Conservation (phyloP, 306 rosid species). For the Cicer chorassanicum region DNA sequence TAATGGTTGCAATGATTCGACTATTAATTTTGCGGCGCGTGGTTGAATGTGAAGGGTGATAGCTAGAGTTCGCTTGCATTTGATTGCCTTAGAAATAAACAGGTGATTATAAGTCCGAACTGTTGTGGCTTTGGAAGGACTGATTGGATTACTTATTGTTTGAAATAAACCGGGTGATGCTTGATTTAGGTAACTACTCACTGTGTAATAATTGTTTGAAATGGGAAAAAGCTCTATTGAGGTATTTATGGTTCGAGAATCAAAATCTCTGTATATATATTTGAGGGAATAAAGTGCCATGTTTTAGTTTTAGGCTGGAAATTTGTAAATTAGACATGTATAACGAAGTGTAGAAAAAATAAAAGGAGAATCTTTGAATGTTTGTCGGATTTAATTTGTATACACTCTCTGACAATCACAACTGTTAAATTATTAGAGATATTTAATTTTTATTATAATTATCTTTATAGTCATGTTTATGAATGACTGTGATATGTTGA, state of each 20-base stretch:
- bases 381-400: no score
- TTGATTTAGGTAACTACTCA: constrained; percentile 31
- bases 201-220: constrained; percentile 4
- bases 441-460: no score
- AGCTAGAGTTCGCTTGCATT: neutral
- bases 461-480: no score
- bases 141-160: neutral
- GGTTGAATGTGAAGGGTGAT: constrained; percentile 17
- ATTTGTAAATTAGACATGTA: constrained; percentile 35
- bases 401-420: no score
- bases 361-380: neutral
- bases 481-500: no score
- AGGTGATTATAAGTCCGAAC: constrained; percentile 29
- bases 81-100: constrained; percentile 21
- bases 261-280: constrained; percentile 29
- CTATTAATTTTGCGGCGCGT: constrained; percentile 13
- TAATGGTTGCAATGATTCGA: constrained; percentile 35
- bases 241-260: constrained; percentile 17
- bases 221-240: constrained; percentile 24
- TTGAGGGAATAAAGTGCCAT: constrained; percentile 39
- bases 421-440: no score
- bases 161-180: constrained; percentile 32
- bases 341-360: neutral
- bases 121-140: constrained; percentile 19
- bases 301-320: constrained; percentile 29